These are phyloP conservation scores for Stromatinia cepivora DNA, from an alignment of 2,329 filamentous ascomycete species.

Conservation along the genomic window DNA sequence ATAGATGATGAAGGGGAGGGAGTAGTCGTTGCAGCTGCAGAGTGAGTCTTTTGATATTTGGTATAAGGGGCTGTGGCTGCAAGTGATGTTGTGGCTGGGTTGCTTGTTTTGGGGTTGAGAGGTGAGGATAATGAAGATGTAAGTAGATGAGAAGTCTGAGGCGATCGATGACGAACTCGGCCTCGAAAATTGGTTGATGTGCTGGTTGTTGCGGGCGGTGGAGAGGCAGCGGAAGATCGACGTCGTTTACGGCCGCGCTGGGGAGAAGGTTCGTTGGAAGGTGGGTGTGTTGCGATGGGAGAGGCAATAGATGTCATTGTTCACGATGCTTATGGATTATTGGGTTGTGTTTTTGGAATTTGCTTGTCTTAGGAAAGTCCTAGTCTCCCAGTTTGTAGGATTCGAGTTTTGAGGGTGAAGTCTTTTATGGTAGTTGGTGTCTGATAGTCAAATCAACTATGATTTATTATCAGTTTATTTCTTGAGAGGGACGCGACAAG, in stretches of 20 bases:
- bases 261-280: conserved; percentile 16
- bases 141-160: conserved; percentile 13
- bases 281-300: not conserved
- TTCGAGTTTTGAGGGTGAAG: not conserved
- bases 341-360: not conserved
- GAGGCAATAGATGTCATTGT: conserved; percentile 5
- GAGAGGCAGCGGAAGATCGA: conserved; percentile 29
- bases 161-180: conserved; percentile 36
- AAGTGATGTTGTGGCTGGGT: not conserved
- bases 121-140: not conserved
- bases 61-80: conserved; percentile 4
- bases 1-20: not conserved
- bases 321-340: not conserved
- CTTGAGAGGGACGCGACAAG: not conserved
- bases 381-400: not conserved
- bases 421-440: not conserved
- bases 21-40: not conserved
- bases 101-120: not conserved
- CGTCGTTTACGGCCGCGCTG: conserved; percentile 39
- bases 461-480: not conserved
- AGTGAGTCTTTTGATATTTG: conserved; percentile 18
- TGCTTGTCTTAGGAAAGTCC: not conserved
- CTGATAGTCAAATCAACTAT: not conserved
- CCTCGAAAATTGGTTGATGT: conserved; percentile 35
- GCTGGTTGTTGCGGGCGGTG: conserved; percentile 26